A percentile compares a stretch with the other conserved stretches of the same genome.
These are phyloP conservation scores for Beauveria varroae DNA, from an alignment of 2,329 filamentous ascomycete genomes.

Conservation along the genomic window DNA sequence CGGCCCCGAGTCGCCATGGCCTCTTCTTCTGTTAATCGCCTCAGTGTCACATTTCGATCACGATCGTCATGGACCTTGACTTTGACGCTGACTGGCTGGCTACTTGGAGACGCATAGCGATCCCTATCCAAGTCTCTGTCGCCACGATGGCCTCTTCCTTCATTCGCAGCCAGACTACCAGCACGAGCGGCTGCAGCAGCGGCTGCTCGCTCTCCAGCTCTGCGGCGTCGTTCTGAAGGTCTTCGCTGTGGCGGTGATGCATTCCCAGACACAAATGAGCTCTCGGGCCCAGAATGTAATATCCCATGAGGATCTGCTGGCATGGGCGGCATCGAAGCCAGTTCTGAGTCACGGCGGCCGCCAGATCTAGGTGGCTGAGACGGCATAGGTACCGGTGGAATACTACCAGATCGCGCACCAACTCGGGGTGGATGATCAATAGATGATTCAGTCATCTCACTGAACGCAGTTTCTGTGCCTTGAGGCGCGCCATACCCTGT, in stretches of 20 bases:
- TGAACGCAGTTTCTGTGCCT: constrained; percentile 21
- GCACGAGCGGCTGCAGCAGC: constrained; percentile 41
- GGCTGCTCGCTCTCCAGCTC: constrained; percentile 37
- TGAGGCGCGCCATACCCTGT: constrained; percentile 22
- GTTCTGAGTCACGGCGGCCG: constrained; percentile 27
- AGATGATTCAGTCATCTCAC: constrained; percentile 29
- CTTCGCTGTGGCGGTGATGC: constrained; percentile 33
- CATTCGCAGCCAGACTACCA: constrained; percentile 39
- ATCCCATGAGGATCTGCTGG: constrained; percentile 44
- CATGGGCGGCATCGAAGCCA: constrained; percentile 46
- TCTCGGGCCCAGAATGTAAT: constrained; percentile 23
- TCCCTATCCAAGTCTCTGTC: constrained; percentile 31
- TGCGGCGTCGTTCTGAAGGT: constrained; percentile 37
- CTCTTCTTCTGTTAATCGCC: constrained; percentile 55
- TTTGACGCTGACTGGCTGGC: constrained; percentile 49
- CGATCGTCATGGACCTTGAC: constrained; percentile 54
- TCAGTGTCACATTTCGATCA: constrained; percentile 53
- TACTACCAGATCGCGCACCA: not conserved
- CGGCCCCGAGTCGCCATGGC: constrained; percentile 35
- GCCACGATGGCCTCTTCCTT: constrained; percentile 30
- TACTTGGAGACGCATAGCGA: constrained; percentile 33
- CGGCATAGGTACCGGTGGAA: not conserved
- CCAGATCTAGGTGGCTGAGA: constrained; percentile 21
- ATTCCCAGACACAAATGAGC: constrained; percentile 23
- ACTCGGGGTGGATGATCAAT: constrained; percentile 22